A percentile compares a stretch with the other conserved stretches of the same genome.
Evolutionary conservation across 208 protist species (phyloP).

Genomic region (Phytomonas francai): DNA sequence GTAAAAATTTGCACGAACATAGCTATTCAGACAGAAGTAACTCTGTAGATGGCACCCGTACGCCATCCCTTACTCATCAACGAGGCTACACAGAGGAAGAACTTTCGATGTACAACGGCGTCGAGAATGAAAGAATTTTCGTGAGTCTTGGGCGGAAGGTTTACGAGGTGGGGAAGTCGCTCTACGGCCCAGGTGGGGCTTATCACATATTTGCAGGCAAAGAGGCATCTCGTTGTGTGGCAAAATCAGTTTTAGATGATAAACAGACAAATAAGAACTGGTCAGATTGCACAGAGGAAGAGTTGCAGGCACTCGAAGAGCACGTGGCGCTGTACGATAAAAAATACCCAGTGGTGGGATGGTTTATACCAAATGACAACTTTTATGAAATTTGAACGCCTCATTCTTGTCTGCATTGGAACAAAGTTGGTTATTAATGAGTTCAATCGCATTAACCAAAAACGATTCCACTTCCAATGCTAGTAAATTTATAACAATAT

Average conservation of each 20-base stretch:
- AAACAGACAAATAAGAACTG: slow-evolving; percentile 72
- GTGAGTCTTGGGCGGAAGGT: slow-evolving; percentile 77
- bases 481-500: not conserved
- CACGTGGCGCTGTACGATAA: slow-evolving; percentile 61
- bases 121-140: slow-evolving; percentile 46
- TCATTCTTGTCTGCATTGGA: not conserved
- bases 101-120: slow-evolving; percentile 59
- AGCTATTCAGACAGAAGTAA: not conserved
- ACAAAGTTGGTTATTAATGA: not conserved
- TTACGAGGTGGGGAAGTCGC: slow-evolving; percentile 77
- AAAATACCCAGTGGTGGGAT: slow-evolving; percentile 83
- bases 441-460: slow-evolving; percentile 7
- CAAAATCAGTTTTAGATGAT: slow-evolving; percentile 45
- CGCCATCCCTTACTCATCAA: slow-evolving; percentile 13
- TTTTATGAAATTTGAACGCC: slow-evolving; percentile 38
- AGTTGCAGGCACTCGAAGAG: slow-evolving; percentile 56
- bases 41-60: not conserved
- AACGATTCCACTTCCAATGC: not conserved
- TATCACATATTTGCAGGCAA: slow-evolving; percentile 80
- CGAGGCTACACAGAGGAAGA: slow-evolving; percentile 65
- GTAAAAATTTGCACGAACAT: not conserved
- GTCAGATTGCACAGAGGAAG: slow-evolving; percentile 53
- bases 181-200: slow-evolving; percentile 70
- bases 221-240: slow-evolving; percentile 59
- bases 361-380: slow-evolving; percentile 58